These are phyloP conservation scores for Cryptococcus sp. DNA, from an alignment of 1,284 basidiomycete species.

Conservation along the genomic window DNA sequence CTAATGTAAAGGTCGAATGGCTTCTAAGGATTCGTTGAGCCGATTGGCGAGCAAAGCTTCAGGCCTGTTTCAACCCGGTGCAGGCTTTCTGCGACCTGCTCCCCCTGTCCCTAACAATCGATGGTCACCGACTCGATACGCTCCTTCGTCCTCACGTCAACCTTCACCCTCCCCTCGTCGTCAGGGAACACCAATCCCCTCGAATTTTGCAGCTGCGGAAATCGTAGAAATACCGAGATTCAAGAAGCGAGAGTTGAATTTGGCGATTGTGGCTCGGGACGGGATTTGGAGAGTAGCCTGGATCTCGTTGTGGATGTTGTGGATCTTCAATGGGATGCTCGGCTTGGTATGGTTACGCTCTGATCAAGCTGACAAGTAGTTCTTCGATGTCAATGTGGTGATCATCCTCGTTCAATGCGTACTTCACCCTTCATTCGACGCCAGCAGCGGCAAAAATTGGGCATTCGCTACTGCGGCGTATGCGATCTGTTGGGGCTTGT, in stretches of 20 bases:
- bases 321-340: slow-evolving; percentile 17
- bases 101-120: too few relatives aligned
- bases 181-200: too few relatives aligned
- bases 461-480: slow-evolving; percentile 29
- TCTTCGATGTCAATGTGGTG: slow-evolving; percentile 37
- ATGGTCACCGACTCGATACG: too few relatives aligned
- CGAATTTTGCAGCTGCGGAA: too few relatives aligned
- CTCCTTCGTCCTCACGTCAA: too few relatives aligned
- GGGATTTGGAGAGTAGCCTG: slow-evolving; percentile 17
- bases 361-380: slow-evolving; percentile 14
- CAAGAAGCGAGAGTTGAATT: slow-evolving; percentile 34
- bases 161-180: too few relatives aligned
- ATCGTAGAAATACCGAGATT: slow-evolving; percentile 41
- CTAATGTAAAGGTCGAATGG: too few relatives aligned
- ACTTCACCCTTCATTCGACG: slow-evolving; percentile 13
- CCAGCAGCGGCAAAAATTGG: slow-evolving; percentile 21
- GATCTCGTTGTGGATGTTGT: slow-evolving; percentile 13
- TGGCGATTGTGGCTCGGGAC: slow-evolving; percentile 22
- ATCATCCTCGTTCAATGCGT: slow-evolving; percentile 34
- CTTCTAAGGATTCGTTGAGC: too few relatives aligned
- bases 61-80: too few relatives aligned
- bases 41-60: too few relatives aligned
- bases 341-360: slow-evolving; percentile 15
- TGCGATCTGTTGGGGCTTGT: slow-evolving; percentile 66
- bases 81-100: too few relatives aligned